Conservation (phyloP, 305 asterid species). For the Solanum hybrid region DNA sequence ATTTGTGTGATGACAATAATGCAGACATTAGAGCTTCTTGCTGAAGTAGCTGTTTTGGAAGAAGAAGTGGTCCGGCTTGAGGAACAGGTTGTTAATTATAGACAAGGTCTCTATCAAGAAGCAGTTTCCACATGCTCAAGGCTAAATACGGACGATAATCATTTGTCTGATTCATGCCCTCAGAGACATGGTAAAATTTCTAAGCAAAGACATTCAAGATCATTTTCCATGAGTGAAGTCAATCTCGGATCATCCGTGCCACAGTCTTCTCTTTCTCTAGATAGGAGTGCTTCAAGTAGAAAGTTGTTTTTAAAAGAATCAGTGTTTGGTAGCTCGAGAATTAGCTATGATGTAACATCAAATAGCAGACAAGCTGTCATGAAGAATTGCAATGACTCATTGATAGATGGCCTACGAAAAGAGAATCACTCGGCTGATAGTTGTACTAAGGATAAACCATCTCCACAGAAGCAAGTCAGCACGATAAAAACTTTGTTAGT, state of each 20-base stretch:
- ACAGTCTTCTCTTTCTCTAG: slow-evolving; percentile 21
- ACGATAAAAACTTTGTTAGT: slow-evolving; percentile 11
- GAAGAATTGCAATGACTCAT: slow-evolving; percentile 10
- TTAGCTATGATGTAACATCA: slow-evolving; percentile 12
- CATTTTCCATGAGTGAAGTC: slow-evolving; percentile 44
- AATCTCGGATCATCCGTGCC: slow-evolving; percentile 20
- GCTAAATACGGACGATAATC: slow-evolving; percentile 14
- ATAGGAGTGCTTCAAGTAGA: slow-evolving; percentile 41
- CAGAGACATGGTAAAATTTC: slow-evolving; percentile 9
- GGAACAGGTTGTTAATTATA: slow-evolving; percentile 52
- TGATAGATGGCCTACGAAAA: slow-evolving; percentile 15
- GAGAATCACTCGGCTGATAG: slow-evolving; percentile 21
- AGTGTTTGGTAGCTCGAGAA: slow-evolving; percentile 13
- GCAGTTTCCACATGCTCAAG: slow-evolving; percentile 48
- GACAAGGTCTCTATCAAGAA: slow-evolving; percentile 66
- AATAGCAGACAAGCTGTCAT: slow-evolving; percentile 15
- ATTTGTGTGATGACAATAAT: neutral
- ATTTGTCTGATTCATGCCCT: slow-evolving; percentile 8
- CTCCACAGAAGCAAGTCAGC: slow-evolving; percentile 18
- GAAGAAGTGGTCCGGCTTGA: slow-evolving; percentile 90
- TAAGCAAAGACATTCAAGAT: slow-evolving; percentile 46
- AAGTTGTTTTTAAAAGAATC: slow-evolving; percentile 18
- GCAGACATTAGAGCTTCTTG: slow-evolving; percentile 81
- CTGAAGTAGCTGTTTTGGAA: slow-evolving; percentile 95
- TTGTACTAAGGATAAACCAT: slow-evolving; percentile 16